Percentiles rank a stretch among this genome's conserved stretches.
phyloP scores from a whole-genome alignment of 176 grass and related monocot species.

The Cenchrus purpureus region DNA sequence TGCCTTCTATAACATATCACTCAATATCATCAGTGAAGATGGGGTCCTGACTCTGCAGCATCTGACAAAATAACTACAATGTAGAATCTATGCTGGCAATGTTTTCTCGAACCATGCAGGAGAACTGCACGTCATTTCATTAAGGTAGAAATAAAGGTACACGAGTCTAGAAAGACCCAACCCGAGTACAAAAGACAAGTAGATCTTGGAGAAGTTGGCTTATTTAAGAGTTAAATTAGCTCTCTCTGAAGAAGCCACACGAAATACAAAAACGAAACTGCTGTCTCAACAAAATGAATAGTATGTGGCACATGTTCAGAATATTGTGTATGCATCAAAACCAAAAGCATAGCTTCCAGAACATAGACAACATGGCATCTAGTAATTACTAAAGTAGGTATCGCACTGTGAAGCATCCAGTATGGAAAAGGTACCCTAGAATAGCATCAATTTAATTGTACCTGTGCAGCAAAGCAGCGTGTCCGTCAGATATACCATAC shows the following conservation, averaged over 20 bases:
- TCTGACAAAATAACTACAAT: neutral
- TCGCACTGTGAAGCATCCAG: neutral
- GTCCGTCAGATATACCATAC: slow-evolving; percentile 76
- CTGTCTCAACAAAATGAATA: slow-evolving; percentile 5
- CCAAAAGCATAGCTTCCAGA: slow-evolving; percentile 20
- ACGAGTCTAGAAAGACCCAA: no score
- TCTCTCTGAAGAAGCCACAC: neutral
- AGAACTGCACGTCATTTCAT: no score
- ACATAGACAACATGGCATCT: neutral
- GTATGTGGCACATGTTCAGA: slow-evolving; percentile 20
- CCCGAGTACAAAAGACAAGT: neutral
- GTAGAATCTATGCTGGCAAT: no score
- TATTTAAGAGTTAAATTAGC: slow-evolving; percentile 9
- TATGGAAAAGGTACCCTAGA: slow-evolving; percentile 16
- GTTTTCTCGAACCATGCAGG: no score
- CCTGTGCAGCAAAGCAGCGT: slow-evolving; percentile 93
- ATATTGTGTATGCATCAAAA: slow-evolving; percentile 27
- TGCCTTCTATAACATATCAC: neutral
- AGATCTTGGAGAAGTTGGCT: neutral
- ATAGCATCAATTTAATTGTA: slow-evolving; percentile 31
- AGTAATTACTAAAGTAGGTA: slow-evolving; percentile 25
- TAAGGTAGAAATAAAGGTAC: no score
- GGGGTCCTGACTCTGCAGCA: neutral
- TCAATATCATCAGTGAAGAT: neutral
- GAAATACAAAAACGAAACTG: neutral